Conservation (phyloP, 2,329 filamentous ascomycete species). For the Hypoxylon sp. region DNA sequence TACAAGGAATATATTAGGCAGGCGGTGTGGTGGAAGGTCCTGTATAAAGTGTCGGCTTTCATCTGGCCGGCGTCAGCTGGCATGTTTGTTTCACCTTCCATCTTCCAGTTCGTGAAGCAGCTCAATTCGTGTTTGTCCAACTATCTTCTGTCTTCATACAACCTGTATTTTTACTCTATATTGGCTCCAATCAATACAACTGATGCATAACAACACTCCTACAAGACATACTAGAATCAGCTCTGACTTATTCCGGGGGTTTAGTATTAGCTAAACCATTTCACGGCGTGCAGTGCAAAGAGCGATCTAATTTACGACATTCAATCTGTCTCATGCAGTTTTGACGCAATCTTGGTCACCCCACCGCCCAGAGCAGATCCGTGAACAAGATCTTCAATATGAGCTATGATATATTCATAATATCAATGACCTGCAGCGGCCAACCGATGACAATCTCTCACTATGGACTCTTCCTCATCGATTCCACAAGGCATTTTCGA, state of each 20-base stretch:
- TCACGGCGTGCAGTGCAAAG: not conserved
- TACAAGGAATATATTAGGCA: not conserved
- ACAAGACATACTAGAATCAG: no score
- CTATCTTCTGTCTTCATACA: not conserved
- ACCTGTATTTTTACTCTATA: no score
- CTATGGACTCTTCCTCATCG: not conserved
- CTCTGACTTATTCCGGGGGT: no score
- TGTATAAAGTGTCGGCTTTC: not conserved
- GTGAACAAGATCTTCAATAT: not conserved
- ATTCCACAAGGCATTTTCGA: not conserved
- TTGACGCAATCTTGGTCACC: not conserved
- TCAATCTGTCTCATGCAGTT: not conserved
- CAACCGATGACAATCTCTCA: not conserved
- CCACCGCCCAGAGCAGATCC: not conserved
- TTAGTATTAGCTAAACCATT: no score
- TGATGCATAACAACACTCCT: no score
- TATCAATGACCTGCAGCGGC: not conserved
- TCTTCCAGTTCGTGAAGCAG: not conserved
- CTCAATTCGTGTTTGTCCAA: not conserved
- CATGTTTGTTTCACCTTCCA: not conserved
- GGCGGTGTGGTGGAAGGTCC: constrained; percentile 21
- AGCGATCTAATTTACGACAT: not conserved
- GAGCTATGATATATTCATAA: not conserved
- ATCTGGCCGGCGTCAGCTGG: constrained; percentile 13
- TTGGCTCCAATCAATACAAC: no score